Evolutionary conservation across 2,329 filamentous ascomycete genomes (phyloP).

Genomic region (Trichoderma koningiopsis): DNA sequence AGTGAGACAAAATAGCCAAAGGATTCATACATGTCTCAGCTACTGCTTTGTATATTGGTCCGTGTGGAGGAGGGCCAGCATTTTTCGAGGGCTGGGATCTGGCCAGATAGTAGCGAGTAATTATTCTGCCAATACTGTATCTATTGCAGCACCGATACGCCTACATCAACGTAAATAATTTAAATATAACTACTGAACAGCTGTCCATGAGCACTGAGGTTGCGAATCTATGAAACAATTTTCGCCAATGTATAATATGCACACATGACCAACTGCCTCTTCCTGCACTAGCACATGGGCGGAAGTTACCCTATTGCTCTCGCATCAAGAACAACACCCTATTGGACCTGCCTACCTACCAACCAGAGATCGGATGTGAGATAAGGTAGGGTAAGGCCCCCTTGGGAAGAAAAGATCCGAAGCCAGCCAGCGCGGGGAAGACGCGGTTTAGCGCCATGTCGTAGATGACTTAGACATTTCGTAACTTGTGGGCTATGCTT

Average conservation of each 20-base stretch:
- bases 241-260: neutral
- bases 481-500: neutral
- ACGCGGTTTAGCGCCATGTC: neutral
- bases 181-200: neutral
- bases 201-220: neutral
- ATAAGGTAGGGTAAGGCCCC: neutral
- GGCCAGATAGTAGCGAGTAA: neutral
- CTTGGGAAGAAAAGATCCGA: neutral
- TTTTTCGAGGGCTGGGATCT: neutral
- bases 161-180: neutral
- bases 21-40: neutral
- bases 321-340: neutral
- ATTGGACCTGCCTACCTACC: neutral
- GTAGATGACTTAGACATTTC: neutral
- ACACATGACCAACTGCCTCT: neutral
- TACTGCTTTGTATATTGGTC: neutral
- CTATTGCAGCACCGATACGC: neutral
- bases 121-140: neutral
- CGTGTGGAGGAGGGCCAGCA: neutral
- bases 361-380: neutral
- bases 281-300: neutral
- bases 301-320: neutral
- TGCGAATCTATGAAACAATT: neutral
- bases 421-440: neutral
- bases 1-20: neutral